Percentiles rank a stretch among this genome's conserved stretches.
Evolutionary conservation across 164 flowering plant genomes (phyloP).

Genomic region (Liquidambar formosana): DNA sequence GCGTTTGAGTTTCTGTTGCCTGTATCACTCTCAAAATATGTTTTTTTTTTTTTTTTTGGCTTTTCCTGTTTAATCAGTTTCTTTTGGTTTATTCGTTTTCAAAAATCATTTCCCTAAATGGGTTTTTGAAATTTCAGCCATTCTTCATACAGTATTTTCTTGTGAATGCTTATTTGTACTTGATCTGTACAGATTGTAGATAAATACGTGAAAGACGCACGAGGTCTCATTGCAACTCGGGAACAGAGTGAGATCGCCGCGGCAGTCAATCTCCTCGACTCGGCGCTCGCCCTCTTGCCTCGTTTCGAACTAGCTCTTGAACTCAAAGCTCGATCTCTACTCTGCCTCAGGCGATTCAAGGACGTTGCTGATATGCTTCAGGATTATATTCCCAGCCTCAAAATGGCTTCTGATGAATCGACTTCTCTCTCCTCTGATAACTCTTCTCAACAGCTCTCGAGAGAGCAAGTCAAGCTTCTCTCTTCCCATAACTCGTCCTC

Average conservation of each 20-base stretch:
- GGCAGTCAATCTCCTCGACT: slow-evolving; percentile 73
- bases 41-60: no score
- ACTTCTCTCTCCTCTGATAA: slow-evolving; percentile 40
- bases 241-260: slow-evolving; percentile 64
- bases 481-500: slow-evolving; percentile 29
- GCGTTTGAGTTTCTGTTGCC: no score
- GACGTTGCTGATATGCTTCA: slow-evolving; percentile 94
- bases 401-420: slow-evolving; percentile 53
- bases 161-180: neutral
- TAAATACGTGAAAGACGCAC: slow-evolving; percentile 75
- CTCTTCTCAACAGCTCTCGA: slow-evolving; percentile 54
- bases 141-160: no score
- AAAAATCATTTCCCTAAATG: no score
- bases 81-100: no score
- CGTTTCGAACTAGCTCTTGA: slow-evolving; percentile 75
- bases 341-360: slow-evolving; percentile 73
- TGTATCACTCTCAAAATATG: no score
- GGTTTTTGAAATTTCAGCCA: neutral
- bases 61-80: no score
- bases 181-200: slow-evolving; percentile 61
- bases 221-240: slow-evolving; percentile 56
- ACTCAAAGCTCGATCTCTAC: slow-evolving; percentile 82
- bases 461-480: slow-evolving; percentile 75
- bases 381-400: slow-evolving; percentile 87
- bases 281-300: slow-evolving; percentile 76